Percentiles rank a stretch among this genome's conserved stretches.
Evolutionary conservation across 2,329 filamentous ascomycete genomes (phyloP).

Genomic region (Aspergillus tanneri): DNA sequence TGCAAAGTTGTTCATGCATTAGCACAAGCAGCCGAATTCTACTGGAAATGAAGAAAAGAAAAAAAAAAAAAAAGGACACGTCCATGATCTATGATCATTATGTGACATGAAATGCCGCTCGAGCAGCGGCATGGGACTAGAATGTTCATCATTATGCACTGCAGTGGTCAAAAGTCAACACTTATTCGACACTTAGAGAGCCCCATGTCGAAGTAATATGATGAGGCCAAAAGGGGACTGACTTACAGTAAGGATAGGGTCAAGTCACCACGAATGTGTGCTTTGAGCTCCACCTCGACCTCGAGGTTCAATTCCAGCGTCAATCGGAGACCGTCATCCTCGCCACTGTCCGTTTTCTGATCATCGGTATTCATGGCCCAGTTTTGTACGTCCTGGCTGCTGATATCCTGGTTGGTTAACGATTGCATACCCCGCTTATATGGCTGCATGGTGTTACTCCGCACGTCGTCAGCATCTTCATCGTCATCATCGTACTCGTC

Average conservation of each 20-base stretch:
- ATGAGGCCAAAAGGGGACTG: background rate
- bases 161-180: background rate
- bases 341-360: conserved; percentile 28
- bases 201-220: conserved; percentile 1
- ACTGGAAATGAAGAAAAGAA: background rate
- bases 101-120: background rate
- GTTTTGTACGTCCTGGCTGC: conserved; percentile 19
- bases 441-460: conserved; percentile 28
- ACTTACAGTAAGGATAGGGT: conserved; percentile 54
- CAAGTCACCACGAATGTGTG: conserved; percentile 64
- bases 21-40: conserved; percentile 2
- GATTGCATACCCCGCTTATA: conserved; percentile 20
- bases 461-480: conserved; percentile 32
- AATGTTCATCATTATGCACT: background rate
- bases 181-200: background rate
- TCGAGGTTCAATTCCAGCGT: conserved; percentile 61
- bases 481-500: conserved; percentile 34
- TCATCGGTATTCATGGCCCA: conserved; percentile 23
- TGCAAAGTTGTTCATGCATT: background rate
- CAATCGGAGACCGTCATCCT: conserved; percentile 52
- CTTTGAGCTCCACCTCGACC: conserved; percentile 63
- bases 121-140: background rate
- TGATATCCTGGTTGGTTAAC: conserved; percentile 17
- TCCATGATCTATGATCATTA: background rate
- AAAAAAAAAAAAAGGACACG: background rate